Evolutionary conservation across 495 filamentous ascomycete species (phyloP).

Genomic region (Aspergillus ellipticus): DNA sequence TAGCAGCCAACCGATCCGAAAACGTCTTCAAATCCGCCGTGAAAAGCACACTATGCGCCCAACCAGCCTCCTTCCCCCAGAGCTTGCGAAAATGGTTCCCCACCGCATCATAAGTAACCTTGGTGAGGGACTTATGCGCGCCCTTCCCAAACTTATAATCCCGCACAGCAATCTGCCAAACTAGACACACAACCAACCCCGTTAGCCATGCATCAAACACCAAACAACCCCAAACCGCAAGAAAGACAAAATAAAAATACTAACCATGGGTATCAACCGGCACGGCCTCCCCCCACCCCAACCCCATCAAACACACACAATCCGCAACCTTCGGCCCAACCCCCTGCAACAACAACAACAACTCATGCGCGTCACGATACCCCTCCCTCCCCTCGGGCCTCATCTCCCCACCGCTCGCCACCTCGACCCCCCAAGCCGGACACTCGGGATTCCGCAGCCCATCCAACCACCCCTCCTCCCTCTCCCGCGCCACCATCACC

Average conservation of each 20-base stretch:
- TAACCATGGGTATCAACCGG: slow-evolving; percentile 91
- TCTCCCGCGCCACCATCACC: slow-evolving; percentile 61
- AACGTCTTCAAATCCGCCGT: slow-evolving; percentile 90
- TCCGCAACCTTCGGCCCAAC: slow-evolving; percentile 97
- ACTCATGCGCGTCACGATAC: slow-evolving; percentile 79
- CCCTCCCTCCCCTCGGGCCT: slow-evolving; percentile 56
- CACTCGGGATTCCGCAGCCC: slow-evolving; percentile 71
- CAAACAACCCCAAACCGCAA: background rate
- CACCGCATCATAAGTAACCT: slow-evolving; percentile 83
- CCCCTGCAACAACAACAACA: slow-evolving; percentile 71
- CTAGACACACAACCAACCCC: slow-evolving; percentile 31
- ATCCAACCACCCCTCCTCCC: slow-evolving; percentile 71
- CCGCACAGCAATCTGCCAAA: slow-evolving; percentile 95
- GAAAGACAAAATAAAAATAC: slow-evolving; percentile 18
- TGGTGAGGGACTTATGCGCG: slow-evolving; percentile 81
- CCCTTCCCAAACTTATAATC: slow-evolving; percentile 90
- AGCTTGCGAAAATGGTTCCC: slow-evolving; percentile 85
- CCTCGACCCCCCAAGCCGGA: slow-evolving; percentile 50
- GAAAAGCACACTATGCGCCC: slow-evolving; percentile 96
- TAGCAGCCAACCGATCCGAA: slow-evolving; percentile 56
- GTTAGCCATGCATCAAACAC: no score
- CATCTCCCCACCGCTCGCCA: slow-evolving; percentile 41
- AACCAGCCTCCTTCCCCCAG: slow-evolving; percentile 93
- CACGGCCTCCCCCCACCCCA: slow-evolving; percentile 94
- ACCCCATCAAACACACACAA: slow-evolving; percentile 93